Evolutionary conservation across 257 asterid genomes (phyloP).

Genomic region (Orobanche coerulescens): DNA sequence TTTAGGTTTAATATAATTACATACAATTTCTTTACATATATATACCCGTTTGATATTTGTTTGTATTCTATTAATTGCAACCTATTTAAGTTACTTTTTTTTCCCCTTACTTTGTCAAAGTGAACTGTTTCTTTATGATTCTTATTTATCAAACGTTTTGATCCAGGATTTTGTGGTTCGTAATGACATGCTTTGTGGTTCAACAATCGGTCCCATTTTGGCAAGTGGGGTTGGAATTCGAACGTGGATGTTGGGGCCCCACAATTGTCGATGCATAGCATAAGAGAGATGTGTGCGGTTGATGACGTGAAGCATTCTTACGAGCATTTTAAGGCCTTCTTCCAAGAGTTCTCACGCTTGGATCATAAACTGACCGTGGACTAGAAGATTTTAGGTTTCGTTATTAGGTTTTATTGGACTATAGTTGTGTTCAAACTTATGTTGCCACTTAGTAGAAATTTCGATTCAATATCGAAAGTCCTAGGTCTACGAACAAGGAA

Average conservation of each 20-base stretch:
- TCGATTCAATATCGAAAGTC: no score
- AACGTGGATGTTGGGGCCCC: slow-evolving; percentile 93
- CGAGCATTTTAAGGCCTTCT: slow-evolving; percentile 78
- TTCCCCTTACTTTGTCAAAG: neutral
- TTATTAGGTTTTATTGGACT: no score
- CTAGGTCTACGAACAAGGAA: no score
- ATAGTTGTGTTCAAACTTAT: no score
- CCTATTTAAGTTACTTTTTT: no score
- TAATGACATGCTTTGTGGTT: slow-evolving; percentile 84
- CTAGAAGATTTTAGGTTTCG: no score
- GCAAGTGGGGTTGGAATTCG: slow-evolving; percentile 91
- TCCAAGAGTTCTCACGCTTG: slow-evolving; percentile 57
- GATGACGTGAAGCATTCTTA: slow-evolving; percentile 81
- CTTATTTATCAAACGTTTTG: neutral
- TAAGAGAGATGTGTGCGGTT: slow-evolving; percentile 90
- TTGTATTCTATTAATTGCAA: neutral
- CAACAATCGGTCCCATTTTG: slow-evolving; percentile 92
- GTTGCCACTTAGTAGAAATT: no score
- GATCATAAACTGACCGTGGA: slow-evolving; percentile 71
- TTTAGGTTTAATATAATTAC: neutral
- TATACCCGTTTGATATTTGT: neutral
- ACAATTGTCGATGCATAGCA: slow-evolving; percentile 94
- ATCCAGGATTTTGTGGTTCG: slow-evolving; percentile 86
- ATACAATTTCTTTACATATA: neutral
- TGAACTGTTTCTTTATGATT: neutral